Evolutionary conservation across 257 asterid species (phyloP), one percentile per base, ranked within the genome.

Genomic region (Nicotiana attenuata): DNA sequence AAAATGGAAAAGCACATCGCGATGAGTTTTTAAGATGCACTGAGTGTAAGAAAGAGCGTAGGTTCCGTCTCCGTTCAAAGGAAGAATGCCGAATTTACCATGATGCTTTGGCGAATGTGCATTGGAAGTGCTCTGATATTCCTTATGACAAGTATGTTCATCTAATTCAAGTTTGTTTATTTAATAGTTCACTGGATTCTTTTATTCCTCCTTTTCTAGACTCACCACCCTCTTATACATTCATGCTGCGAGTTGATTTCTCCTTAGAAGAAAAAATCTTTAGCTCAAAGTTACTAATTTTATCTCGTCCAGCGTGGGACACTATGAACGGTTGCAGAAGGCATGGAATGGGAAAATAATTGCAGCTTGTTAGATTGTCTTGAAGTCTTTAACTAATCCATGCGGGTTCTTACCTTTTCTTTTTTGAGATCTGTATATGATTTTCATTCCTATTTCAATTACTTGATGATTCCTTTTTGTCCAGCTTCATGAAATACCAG

Each of bases 71-170:
- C 15, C 93, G 93, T 55, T 59, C 85, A 82, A 85, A 84, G 84
- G 91, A 88, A 80, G 93, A 90, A 68, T 90, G 93, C 83, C 88
- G 80, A 68, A 80, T 29, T 82, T 88, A 82, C 87, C 93, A 90
- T 87, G 91, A 90, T 81, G 87, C 90, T 82, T 82, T 88, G 84
- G 85, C 78, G 8, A 85, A 85, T 29, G 66, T 55, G 31, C 80
- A 80, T 63, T 90, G 93, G 93, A 88, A 84, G 60, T 90, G 93
- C 89, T 84, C 90, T 52, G 86, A 86, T 86, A 45, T 85, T 86
- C 87, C 91, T 41, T 78, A 78, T 84, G 93, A 85, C 71, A 89
- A 84, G 93, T 90, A 87, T 83, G 90, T 84, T 82, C 59, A 73
- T 76, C 31, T 60, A 16, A 14, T 56, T 78, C 55, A 50, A 50